Evolutionary conservation across 441 rosid genomes (phyloP), one percentile per base, ranked within the genome.

Genomic region (Gossypium gossypioides): DNA sequence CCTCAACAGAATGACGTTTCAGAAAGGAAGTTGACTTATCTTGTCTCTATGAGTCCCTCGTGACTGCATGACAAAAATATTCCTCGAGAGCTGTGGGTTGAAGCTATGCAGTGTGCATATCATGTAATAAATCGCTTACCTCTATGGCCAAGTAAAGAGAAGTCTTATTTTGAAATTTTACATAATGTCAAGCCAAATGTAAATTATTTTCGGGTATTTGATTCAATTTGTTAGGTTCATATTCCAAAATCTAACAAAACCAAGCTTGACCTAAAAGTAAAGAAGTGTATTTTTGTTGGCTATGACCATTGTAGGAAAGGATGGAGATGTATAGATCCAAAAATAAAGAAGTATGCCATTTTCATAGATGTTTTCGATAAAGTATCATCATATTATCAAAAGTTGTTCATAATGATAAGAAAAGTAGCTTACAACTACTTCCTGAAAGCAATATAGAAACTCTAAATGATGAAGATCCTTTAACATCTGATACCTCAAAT

Each of bases 101-200:
- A 67, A 24, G 79, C 51, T n/a, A 3, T 76, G 51, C n/a, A 48
- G 7, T 32, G 7, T 32, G 37, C 1, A 32, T 5, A 5, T 7
- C 1, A 32, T 1, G 6, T 32, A 32, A 16, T 16, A 52, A 51
- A 18, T 2, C 9, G 0, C 0, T 0, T 18, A 0, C 24, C 24
- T 16, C 1, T 0, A 18, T 52, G 54, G 34, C 25, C 0, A 70
- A 3, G 32, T 69, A 40, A 4, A 34, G 10, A 67, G 21, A 67
- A 51, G 3, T 6, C 59, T 59, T 64, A 46, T 2, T 68, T 77
- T 76, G 62, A 72, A 21, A 12, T 71, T 37, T 9, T 22, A 56
- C 10, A 56, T 9, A 12, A 22, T 3, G 6, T 10, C 12, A 56
- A 22, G 61, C 32, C 29, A 56, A 22, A 10, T 56, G 15, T 56